phyloP scores from a whole-genome alignment of 495 filamentous ascomycete genomes.

The Extremus antarcticus region DNA sequence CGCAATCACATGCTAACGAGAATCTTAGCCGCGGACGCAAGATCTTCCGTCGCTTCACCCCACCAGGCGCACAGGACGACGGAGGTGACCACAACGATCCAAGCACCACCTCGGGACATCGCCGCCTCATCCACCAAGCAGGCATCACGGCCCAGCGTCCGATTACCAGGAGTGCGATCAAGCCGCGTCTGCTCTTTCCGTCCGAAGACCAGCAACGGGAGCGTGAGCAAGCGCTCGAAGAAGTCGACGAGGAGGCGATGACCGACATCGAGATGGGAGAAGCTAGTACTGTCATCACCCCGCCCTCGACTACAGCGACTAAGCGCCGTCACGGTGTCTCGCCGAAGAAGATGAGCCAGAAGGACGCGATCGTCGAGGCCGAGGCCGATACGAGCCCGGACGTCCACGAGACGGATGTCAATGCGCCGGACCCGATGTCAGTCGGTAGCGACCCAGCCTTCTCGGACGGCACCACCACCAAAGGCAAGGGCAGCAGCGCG shows the following conservation, averaged over 20 bases:
- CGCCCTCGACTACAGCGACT: background rate
- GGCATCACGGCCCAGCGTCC: conserved; percentile 34
- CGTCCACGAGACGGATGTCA: background rate
- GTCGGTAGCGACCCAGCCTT: background rate
- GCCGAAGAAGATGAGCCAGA: background rate
- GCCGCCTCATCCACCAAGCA: conserved; percentile 35
- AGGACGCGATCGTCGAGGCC: background rate
- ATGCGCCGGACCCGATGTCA: background rate
- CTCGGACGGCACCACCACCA: background rate
- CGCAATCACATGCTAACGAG: background rate
- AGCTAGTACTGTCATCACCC: background rate
- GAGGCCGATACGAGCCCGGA: background rate
- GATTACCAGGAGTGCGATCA: conserved; percentile 61
- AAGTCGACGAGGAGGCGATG: conserved; percentile 37
- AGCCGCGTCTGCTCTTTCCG: conserved; percentile 79
- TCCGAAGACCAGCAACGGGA: conserved; percentile 31
- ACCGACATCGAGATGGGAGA: conserved; percentile 34
- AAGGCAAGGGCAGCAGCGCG: background rate
- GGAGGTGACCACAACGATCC: conserved; percentile 35
- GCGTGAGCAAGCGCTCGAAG: conserved; percentile 26
- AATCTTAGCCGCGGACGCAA: conserved; percentile 72
- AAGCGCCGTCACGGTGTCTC: background rate
- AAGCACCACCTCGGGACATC: background rate
- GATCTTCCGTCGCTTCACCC: conserved; percentile 58
- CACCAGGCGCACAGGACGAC: conserved; percentile 37